These are phyloP conservation scores for Alternaria solani DNA, from an alignment of 2,329 filamentous ascomycete species.

Conservation along the genomic window DNA sequence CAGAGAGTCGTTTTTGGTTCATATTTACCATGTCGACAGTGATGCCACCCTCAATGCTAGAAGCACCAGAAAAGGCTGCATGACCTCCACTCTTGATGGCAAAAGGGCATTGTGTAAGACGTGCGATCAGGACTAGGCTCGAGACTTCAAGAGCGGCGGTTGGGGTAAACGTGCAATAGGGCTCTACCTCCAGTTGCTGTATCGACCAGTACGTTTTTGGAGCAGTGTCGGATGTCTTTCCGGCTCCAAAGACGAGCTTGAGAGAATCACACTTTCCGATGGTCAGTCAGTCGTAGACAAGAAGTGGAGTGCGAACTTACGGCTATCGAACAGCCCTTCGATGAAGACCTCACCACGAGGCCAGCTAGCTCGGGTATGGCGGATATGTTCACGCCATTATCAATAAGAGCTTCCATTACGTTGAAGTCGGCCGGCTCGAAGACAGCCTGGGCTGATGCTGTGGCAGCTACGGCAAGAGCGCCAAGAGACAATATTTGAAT, in stretches of 20 bases:
- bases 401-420: constrained; percentile 28
- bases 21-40: constrained; percentile 52
- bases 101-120: constrained; percentile 45
- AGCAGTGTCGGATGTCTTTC: constrained; percentile 16
- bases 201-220: constrained; percentile 20
- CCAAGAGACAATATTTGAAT: not conserved
- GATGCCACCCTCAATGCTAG: constrained; percentile 54
- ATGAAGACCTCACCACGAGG: constrained; percentile 1
- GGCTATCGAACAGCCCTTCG: constrained; percentile 25
- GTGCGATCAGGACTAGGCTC: constrained; percentile 21
- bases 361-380: constrained; percentile 20
- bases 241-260: constrained; percentile 24
- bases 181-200: constrained; percentile 22
- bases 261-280: constrained; percentile 31
- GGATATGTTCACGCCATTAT: constrained; percentile 28
- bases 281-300: constrained; percentile 1
- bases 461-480: not conserved
- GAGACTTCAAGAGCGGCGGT: constrained; percentile 20
- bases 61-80: constrained; percentile 49
- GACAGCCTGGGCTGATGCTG: not conserved
- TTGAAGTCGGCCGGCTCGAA: constrained; percentile 31
- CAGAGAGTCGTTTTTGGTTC: constrained; percentile 35
- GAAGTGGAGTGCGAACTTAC: constrained; percentile 17
- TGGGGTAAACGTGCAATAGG: constrained; percentile 27
- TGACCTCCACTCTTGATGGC: constrained; percentile 57